These are phyloP conservation scores for Acanthamoeba quina DNA, from an alignment of 208 protist species.

Conservation along the genomic window DNA sequence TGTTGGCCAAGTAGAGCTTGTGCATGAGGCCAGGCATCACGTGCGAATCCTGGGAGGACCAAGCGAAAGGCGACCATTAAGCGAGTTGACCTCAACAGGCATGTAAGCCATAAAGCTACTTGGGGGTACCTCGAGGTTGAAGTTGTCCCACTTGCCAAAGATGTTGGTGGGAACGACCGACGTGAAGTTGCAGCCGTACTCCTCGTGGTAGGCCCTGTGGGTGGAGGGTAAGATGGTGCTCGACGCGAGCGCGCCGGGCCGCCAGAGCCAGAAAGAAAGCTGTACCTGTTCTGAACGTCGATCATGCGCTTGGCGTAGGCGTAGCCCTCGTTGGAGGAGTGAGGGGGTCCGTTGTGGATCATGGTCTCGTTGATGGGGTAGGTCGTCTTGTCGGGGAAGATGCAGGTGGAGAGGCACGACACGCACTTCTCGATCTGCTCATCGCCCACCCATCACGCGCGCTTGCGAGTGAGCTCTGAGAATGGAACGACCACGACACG, in stretches of 20 bases:
- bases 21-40: slow-evolving; percentile 96
- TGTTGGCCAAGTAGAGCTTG: slow-evolving; percentile 93
- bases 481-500: not conserved
- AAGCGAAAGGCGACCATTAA: not conserved
- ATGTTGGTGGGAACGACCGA: slow-evolving; percentile 97
- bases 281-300: slow-evolving; percentile 90
- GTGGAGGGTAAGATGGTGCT: not conserved
- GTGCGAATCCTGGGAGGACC: slow-evolving; percentile 86
- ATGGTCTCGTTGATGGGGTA: slow-evolving; percentile 95
- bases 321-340: slow-evolving; percentile 94
- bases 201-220: slow-evolving; percentile 85
- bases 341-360: slow-evolving; percentile 94
- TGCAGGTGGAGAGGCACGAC: slow-evolving; percentile 95
- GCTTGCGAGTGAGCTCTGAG: not conserved
- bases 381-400: slow-evolving; percentile 96
- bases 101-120: not conserved
- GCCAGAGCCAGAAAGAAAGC: not conserved
- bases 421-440: slow-evolving; percentile 91
- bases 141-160: slow-evolving; percentile 95
- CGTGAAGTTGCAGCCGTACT: slow-evolving; percentile 93
- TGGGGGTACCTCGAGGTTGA: not conserved
- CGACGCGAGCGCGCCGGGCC: not conserved
- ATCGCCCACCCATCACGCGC: not conserved
- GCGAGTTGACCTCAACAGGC: slow-evolving; percentile 65
- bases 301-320: slow-evolving; percentile 97